These are phyloP conservation scores for Tanacetum coccineum DNA, from an alignment of 129 eudicot genomes.

Conservation along the genomic window DNA sequence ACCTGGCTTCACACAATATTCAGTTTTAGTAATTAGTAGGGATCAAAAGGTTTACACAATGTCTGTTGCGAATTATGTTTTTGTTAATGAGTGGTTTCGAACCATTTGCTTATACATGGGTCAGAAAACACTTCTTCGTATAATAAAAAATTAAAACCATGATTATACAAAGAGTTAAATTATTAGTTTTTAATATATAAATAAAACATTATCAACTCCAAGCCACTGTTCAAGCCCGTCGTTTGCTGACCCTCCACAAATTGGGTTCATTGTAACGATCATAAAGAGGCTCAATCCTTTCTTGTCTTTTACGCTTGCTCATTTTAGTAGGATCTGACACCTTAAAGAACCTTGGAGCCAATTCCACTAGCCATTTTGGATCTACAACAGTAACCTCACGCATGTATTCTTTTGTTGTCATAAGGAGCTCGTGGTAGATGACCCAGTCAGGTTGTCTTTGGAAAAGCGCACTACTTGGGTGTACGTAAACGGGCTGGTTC, in stretches of 20 bases:
- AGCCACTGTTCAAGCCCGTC: slow-evolving; percentile 51
- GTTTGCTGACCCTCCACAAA: slow-evolving; percentile 86
- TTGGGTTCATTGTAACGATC: slow-evolving; percentile 86
- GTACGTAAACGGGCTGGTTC: slow-evolving; percentile 42
- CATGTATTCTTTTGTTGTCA: slow-evolving; percentile 63
- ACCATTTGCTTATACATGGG: too few species aligned
- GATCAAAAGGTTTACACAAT: too few species aligned
- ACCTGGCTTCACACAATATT: too few species aligned
- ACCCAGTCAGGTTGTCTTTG: slow-evolving; percentile 39
- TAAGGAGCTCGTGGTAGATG: slow-evolving; percentile 48
- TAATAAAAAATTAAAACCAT: too few species aligned
- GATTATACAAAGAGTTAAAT: too few species aligned
- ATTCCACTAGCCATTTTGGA: slow-evolving; percentile 53
- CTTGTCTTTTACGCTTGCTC: slow-evolving; percentile 87
- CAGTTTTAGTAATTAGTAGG: too few species aligned
- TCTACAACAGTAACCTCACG: slow-evolving; percentile 41
- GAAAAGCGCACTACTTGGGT: slow-evolving; percentile 39
- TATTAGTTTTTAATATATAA: too few species aligned
- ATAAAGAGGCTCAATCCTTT: slow-evolving; percentile 82
- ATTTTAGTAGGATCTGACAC: slow-evolving; percentile 73
- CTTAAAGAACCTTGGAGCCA: slow-evolving; percentile 76
- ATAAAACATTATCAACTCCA: neutral
- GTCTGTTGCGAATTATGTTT: too few species aligned
- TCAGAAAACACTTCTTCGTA: too few species aligned
- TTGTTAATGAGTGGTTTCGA: too few species aligned